Conservation (phyloP, 371 early-diverging fungal genomes). For the Rhizopus delemar region DNA sequence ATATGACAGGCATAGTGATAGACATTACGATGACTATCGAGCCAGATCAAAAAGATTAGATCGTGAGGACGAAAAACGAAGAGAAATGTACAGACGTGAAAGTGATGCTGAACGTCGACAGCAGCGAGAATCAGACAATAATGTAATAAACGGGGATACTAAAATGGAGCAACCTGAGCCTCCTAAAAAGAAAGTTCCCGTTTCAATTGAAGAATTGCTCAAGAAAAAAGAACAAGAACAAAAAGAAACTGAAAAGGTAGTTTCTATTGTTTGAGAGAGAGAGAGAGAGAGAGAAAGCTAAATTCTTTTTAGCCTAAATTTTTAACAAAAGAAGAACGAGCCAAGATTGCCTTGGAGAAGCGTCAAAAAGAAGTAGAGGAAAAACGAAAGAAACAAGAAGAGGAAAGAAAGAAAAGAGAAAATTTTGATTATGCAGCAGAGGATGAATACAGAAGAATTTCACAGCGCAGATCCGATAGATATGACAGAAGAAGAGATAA, state of each 20-base stretch:
- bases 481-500: slow-evolving; percentile 30
- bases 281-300: background rate
- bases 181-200: slow-evolving; percentile 57
- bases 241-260: slow-evolving; percentile 54
- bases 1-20: slow-evolving; percentile 14
- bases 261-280: background rate
- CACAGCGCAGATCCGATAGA: slow-evolving; percentile 32
- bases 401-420: slow-evolving; percentile 61
- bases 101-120: slow-evolving; percentile 19
- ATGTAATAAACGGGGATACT: slow-evolving; percentile 22
- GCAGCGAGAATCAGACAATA: slow-evolving; percentile 14
- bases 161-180: slow-evolving; percentile 18
- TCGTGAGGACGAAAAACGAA: slow-evolving; percentile 10
- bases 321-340: slow-evolving; percentile 91
- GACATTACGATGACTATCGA: slow-evolving; percentile 24
- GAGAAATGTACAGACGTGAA: slow-evolving; percentile 7
- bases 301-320: slow-evolving; percentile 71
- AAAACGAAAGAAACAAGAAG: slow-evolving; percentile 58
- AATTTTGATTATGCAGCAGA: slow-evolving; percentile 62
- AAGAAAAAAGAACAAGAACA: slow-evolving; percentile 64
- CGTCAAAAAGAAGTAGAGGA: slow-evolving; percentile 84
- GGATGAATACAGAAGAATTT: slow-evolving; percentile 39
- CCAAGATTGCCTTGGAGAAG: slow-evolving; percentile 79
- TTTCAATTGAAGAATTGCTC: slow-evolving; percentile 78
- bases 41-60: slow-evolving; percentile 19